phyloP scores from a whole-genome alignment of 345 rosid genomes.

The Cardamine resedifolia region DNA sequence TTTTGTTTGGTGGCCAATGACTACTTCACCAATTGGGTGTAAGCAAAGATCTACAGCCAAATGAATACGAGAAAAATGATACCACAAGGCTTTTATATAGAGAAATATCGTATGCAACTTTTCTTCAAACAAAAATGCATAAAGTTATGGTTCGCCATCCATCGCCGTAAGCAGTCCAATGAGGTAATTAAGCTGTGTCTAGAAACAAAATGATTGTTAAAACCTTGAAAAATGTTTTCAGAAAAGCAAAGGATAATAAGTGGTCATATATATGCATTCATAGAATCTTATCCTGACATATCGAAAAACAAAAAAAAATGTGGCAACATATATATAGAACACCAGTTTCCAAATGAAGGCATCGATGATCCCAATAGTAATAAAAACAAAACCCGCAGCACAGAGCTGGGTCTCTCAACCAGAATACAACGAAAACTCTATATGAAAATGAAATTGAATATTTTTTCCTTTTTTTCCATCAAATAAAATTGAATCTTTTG shows the following conservation, averaged over 20 bases:
- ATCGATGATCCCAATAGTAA: background rate
- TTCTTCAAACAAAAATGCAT: background rate
- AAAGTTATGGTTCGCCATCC: background rate
- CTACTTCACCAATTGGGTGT: too few species aligned
- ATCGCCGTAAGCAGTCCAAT: background rate
- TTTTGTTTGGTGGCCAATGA: too few species aligned
- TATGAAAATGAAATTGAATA: too few species aligned
- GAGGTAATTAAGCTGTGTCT: background rate
- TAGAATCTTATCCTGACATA: background rate
- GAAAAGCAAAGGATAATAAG: background rate
- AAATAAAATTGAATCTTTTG: background rate
- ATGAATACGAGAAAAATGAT: background rate
- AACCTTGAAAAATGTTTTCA: background rate
- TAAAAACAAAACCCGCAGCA: background rate
- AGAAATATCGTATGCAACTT: background rate
- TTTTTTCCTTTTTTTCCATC: background rate
- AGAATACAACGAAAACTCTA: background rate
- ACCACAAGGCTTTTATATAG: background rate
- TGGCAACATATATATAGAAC: background rate
- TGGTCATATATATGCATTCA: background rate
- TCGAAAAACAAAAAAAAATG: background rate
- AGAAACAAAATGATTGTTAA: background rate
- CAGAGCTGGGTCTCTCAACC: background rate
- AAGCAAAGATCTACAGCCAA: background rate
- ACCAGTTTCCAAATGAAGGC: background rate